Percentiles rank a stretch among this genome's conserved stretches.
phyloP scores from a whole-genome alignment of 352 stramenopile genomes.

The Phytophthora constricta region DNA sequence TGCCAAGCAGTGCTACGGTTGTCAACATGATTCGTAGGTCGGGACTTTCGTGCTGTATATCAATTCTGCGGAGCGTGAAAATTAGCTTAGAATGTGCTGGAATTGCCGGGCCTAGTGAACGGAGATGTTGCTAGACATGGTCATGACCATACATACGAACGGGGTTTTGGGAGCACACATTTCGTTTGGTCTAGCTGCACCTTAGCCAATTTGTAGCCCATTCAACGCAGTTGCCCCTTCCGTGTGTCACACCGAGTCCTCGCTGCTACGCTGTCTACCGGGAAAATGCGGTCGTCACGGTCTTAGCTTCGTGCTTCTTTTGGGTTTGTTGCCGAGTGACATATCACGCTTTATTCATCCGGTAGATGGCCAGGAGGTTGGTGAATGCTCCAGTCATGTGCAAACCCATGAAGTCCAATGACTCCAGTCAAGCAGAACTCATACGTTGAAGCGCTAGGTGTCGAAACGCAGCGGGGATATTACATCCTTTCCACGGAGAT shows the following conservation, averaged over 20 bases:
- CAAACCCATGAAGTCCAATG: conserved; percentile 41
- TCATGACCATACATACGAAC: no score
- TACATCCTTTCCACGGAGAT: conserved; percentile 51
- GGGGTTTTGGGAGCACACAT: no score
- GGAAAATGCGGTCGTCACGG: not conserved
- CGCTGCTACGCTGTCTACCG: conserved; percentile 16
- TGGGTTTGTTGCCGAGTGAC: conserved; percentile 21
- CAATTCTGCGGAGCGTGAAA: no score
- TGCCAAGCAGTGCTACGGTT: no score
- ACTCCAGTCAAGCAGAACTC: conserved; percentile 35
- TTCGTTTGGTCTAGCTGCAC: no score
- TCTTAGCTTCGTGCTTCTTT: conserved; percentile 15
- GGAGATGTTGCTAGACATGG: no score
- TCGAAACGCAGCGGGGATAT: conserved; percentile 40
- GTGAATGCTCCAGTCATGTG: conserved; percentile 12
- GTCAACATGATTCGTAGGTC: no score
- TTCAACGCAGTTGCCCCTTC: no score
- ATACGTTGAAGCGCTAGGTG: conserved; percentile 41
- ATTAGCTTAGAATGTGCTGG: no score
- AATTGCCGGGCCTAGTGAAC: no score
- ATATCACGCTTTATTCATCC: not conserved
- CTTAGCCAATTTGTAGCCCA: no score
- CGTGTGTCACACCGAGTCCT: not conserved
- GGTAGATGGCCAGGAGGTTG: conserved; percentile 8
- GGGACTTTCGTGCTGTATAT: no score